Evolutionary conservation across 2,329 filamentous ascomycete species (phyloP), one percentile per base, ranked within the genome.

Genomic region (Fonsecaea erecta): DNA sequence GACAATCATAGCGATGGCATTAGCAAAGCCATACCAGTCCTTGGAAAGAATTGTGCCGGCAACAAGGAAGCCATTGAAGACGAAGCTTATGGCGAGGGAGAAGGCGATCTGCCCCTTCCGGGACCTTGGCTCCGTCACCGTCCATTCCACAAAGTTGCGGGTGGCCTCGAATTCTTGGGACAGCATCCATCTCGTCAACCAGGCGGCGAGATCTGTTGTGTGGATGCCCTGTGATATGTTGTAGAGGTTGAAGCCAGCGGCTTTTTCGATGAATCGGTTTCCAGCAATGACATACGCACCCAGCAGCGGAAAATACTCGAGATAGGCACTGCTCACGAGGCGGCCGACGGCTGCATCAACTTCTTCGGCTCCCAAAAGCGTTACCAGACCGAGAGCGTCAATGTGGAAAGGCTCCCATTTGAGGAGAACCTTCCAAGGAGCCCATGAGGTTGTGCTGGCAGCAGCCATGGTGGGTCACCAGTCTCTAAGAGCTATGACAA

Each of bases 311-410:
- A 73, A 48, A 52, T 65, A 71, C 46, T 73, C 69, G 1, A 68
- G 62, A 37, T 67, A 71, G 21, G 60, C 52, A 52, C 66, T 70
- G 18, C 52, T 58, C 12, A 71, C 68, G 3, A 73, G 66, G 7
- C 69, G 64, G 3, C 71, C 71, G 24, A 73, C 65, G 14, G 64
- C 54, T 28, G 63, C 40, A 56, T 71, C 65, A 62, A 73, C 63
- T 62, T 72, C 67, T 48, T 71, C 69, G 16, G 68, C 68, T 40
- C 71, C 71, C n/a, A 73, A 62, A 35, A 72, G 60, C 11, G 71
- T 73, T 30, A 73, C 65, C 8, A 73, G 62, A 62, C 71, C 71
- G 18, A 73, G 66, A 28, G 70, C 70, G 52, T 72, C 70, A 30
- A 72, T 66, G n/a, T 67, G 51, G 52, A 72, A 71, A 12, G 68